Percentiles rank a stretch among this genome's conserved stretches.
phyloP scores from a whole-genome alignment of 208 protist genomes.

The Porcisia hertigi region DNA sequence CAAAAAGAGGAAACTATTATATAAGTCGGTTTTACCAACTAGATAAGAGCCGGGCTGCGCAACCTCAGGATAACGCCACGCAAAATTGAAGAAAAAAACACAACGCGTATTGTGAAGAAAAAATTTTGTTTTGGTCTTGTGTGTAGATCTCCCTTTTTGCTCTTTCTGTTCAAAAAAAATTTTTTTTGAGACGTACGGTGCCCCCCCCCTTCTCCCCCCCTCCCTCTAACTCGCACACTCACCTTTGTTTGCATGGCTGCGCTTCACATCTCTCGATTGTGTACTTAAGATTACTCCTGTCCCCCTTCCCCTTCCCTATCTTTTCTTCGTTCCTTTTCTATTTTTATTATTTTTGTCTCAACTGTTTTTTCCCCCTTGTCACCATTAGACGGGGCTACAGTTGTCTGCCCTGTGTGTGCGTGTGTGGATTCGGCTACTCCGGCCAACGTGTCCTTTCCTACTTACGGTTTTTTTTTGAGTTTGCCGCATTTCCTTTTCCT shows the following conservation, averaged over 20 bases:
- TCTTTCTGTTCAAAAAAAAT: no score
- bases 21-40: not conserved
- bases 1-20: not conserved
- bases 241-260: not conserved
- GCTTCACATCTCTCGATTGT: not conserved
- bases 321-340: conserved; percentile 1
- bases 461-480: not conserved
- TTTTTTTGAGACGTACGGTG: no score
- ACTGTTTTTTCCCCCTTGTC: not conserved
- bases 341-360: not conserved
- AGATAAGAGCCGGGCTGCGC: not conserved
- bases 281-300: not conserved
- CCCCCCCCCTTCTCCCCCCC: no score
- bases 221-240: no score
- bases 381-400: not conserved
- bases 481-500: not conserved
- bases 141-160: no score
- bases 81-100: not conserved
- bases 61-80: not conserved
- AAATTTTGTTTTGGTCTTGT: not conserved
- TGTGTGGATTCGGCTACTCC: not conserved
- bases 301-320: not conserved
- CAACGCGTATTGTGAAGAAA: no score
- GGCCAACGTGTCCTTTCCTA: not conserved
- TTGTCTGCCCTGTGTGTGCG: not conserved